A percentile compares a stretch with the other conserved stretches of the same genome.
Conservation (phyloP, 148 eudicot genomes). For the Selenicereus undatus region DNA sequence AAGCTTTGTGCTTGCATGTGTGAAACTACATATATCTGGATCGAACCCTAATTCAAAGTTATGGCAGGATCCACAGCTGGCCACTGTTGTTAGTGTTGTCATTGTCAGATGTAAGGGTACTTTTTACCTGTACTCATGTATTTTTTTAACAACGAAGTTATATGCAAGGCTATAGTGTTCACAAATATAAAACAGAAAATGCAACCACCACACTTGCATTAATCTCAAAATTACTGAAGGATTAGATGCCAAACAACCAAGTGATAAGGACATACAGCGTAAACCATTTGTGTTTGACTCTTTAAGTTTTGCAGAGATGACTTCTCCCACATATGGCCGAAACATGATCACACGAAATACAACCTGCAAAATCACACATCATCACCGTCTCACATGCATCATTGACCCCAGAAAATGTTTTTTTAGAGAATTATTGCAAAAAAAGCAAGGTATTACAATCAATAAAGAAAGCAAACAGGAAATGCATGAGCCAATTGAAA, state of each 20-base stretch:
- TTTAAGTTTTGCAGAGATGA: constrained; percentile 58
- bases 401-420: constrained; percentile 3
- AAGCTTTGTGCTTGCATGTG: background rate
- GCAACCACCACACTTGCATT: background rate
- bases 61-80: background rate
- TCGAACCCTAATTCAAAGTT: background rate
- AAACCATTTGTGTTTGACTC: constrained; percentile 58
- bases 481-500: background rate
- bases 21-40: background rate
- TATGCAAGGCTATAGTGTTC: background rate
- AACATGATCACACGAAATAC: constrained; percentile 69
- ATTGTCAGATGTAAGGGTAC: background rate
- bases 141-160: background rate
- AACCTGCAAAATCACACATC: constrained; percentile 39
- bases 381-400: background rate
- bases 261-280: constrained; percentile 44
- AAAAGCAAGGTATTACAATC: background rate
- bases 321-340: constrained; percentile 79
- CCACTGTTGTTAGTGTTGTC: background rate
- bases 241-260: background rate
- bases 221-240: background rate
- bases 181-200: background rate
- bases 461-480: background rate
- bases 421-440: background rate
- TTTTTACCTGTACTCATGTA: background rate